phyloP scores from a whole-genome alignment of 2,329 filamentous ascomycete genomes.

The Aureobasidium sp. region DNA sequence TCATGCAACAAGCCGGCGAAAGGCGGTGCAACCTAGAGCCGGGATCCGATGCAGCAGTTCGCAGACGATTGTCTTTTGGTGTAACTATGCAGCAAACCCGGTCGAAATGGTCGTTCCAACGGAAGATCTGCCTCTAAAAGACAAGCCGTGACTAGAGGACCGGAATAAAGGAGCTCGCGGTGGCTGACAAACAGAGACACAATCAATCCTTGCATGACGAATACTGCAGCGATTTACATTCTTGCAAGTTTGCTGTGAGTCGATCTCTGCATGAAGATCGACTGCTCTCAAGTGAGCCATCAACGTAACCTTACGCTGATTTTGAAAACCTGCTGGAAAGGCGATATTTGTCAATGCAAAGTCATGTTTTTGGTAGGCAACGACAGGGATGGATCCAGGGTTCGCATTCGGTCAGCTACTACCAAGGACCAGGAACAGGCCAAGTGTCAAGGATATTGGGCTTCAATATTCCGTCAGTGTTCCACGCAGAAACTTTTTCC shows the following conservation, averaged over 20 bases:
- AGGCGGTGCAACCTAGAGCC: slow-evolving; percentile 4
- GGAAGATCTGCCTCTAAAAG: background rate
- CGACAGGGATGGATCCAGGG: background rate
- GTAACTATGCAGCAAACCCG: slow-evolving; percentile 11
- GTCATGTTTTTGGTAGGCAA: background rate
- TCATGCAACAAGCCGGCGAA: background rate
- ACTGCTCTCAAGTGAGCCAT: background rate
- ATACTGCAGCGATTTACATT: background rate
- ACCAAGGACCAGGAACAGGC: slow-evolving; percentile 6
- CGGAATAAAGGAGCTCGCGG: background rate
- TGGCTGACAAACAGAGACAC: slow-evolving; percentile 2
- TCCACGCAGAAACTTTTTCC: slow-evolving; percentile 12
- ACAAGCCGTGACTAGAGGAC: background rate
- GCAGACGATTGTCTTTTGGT: slow-evolving; percentile 12
- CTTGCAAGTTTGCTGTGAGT: background rate
- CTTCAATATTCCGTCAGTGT: background rate
- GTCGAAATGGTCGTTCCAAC: background rate
- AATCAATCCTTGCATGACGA: slow-evolving; percentile 1
- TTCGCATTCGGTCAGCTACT: background rate
- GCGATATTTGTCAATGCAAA: background rate
- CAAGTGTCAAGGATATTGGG: background rate
- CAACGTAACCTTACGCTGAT: background rate
- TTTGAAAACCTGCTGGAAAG: background rate
- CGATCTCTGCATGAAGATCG: background rate
- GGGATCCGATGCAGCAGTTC: slow-evolving; percentile 15